Base-by-base conservation (phyloP, 192 early-diverging fungal species). In the Coemansia aciculifera region DNA sequence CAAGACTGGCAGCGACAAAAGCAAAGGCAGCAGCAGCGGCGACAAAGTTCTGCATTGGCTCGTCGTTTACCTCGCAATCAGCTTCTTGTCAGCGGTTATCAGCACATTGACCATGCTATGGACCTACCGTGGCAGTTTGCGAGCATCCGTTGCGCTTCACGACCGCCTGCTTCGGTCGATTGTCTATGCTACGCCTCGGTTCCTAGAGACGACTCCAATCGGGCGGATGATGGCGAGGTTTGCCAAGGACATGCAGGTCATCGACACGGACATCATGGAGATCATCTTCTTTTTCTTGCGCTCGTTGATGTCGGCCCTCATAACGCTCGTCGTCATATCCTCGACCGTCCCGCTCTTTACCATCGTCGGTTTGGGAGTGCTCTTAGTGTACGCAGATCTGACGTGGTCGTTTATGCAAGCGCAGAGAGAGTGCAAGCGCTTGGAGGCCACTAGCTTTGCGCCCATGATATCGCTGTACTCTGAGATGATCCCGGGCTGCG, bases 151-250 rank as follows among this genome's bases (percentile, higher is more conserved):
- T 1, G 61, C 67, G 0, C 56, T 93, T 43, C 90, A 93, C 59
- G 62, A 71, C 37, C 69, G 80, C n/a, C 71, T 91, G 21, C 51
- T 91, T 23, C 67, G 71, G n/a, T 69, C 84, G 39, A 78, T 93
- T n/a, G 63, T 89, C 12, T 79, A 85, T 27, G 90, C 91, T 6
- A 91, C 90, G 64, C 83, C 95, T 42, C 87, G 89, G 23, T 94
- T 94, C 85, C 93, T 92, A 66, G 92, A 94, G 54, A 86, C 89
- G 4, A 93, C 90, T 7, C 95, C 95, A 7, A 73, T 91, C 17
- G 93, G 93, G 17, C 84, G 90, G 15, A 91, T 93, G 40, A 87
- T 90, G 69, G 93, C 94, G 67, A 76, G 94, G 37, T 93, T 93
- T 66, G 86, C 89, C 44, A 90, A 89, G 34, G 93, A 97, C 79